phyloP scores from a whole-genome alignment of 176 grass and related monocot genomes.

The Alloteropsis semialata region DNA sequence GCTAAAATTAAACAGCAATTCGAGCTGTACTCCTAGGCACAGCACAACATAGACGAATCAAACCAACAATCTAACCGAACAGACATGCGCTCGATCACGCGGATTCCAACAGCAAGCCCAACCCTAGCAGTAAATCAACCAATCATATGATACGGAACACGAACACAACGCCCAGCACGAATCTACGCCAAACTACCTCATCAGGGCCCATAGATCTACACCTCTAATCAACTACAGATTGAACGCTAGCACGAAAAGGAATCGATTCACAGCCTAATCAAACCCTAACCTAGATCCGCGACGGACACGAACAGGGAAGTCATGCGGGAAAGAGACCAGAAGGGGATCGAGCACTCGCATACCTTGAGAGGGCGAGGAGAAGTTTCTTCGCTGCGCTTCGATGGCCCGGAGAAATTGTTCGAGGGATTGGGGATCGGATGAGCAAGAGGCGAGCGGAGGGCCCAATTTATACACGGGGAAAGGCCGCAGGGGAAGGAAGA shows the following conservation, averaged over 20 bases:
- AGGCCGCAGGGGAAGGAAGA: neutral
- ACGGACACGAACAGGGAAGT: neutral
- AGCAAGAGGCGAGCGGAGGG: neutral
- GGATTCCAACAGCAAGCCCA: neutral
- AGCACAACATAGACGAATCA: neutral
- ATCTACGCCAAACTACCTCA: neutral
- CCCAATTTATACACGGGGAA: constrained; percentile 13
- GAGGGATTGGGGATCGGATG: neutral
- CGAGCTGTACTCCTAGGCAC: neutral
- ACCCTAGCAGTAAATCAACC: neutral
- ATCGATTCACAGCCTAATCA: neutral
- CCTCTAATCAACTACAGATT: neutral
- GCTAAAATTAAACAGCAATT: neutral
- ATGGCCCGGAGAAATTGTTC: neutral
- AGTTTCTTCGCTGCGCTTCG: neutral
- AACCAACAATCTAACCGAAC: neutral
- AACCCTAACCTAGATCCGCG: neutral
- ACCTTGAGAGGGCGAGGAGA: constrained; percentile 22
- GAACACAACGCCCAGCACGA: neutral
- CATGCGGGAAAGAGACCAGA: neutral
- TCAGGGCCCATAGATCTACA: neutral
- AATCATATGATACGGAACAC: neutral
- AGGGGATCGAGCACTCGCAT: neutral
- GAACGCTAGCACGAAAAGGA: neutral
- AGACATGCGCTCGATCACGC: too few relatives aligned